Evolutionary conservation across 2,329 filamentous ascomycete species (phyloP), one percentile per base, ranked within the genome.

Genomic region (Massarina eburnea): DNA sequence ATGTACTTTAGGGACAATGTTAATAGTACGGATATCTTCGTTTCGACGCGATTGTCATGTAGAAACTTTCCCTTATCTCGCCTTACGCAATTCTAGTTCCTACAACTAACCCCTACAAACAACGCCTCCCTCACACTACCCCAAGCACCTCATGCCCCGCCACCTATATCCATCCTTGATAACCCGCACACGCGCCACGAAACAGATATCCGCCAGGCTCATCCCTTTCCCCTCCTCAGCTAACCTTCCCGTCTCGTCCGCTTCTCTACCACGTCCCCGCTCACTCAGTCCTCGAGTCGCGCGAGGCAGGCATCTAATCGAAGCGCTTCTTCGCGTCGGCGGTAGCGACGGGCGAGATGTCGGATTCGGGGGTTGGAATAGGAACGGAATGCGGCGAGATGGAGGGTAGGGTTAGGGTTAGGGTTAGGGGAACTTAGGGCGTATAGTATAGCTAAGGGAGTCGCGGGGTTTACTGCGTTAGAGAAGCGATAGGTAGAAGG

Each of bases 141-240:
- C 29, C 20, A 26, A 59, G 41, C 24, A 48, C 43, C 17, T 24
- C 53, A 49, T 55, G 38, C 15, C 46, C 58, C 9, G 43, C 42
- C 0, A 58, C 12, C 41, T 46, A 52, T 53, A 55, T 39, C 29
- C 46, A 18, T 43, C 46, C 24, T 48, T 19, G 18, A 43, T 36
- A 46, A 55, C 55, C 29, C 51, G 29, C 20, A 59, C 45, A 33
- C 30, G 29, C 8, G 52, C 49, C 43, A 57, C 37, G 4, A 61
- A 18, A 15, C 34, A 33, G 3, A 60, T 8, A 39, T 58, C 49
- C 19, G 52, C 57, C 8, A 58, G 26, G 18, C 46, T 54, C 17
- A 46, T 46, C 24, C 43, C 29, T 10, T 17, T 35, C 14, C 50
- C 44, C 12, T 46, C 35, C 18, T 51, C 54, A 33, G 40, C 43